Conservation (phyloP, 164 flowering plant genomes). For the Tetrastigma voinierianum region DNA sequence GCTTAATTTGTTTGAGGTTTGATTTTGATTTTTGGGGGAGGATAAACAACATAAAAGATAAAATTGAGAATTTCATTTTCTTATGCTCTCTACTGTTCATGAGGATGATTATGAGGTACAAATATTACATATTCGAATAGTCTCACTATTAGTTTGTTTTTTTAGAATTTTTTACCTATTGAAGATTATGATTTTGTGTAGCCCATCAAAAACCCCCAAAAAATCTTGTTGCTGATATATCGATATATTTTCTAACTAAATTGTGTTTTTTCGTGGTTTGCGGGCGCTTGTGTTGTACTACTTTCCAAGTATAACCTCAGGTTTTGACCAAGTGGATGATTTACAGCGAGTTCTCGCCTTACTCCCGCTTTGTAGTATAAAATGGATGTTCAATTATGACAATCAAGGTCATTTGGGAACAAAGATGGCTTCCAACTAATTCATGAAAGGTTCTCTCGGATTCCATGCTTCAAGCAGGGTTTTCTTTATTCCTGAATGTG, state of each 20-base stretch:
- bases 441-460: constrained; percentile 76
- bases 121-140: too few relatives aligned
- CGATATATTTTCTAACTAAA: not conserved
- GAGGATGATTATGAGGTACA: too few relatives aligned
- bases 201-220: too few relatives aligned
- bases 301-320: constrained; percentile 73
- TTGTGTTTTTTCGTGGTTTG: constrained; percentile 64
- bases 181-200: too few relatives aligned
- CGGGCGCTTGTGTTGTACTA: constrained; percentile 93
- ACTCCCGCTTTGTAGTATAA: constrained; percentile 77
- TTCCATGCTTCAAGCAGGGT: constrained; percentile 97
- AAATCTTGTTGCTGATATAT: not conserved
- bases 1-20: too few relatives aligned
- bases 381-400: constrained; percentile 84
- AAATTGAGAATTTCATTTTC: too few relatives aligned
- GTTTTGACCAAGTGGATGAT: constrained; percentile 56
- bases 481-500: constrained; percentile 94
- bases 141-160: too few relatives aligned
- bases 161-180: not conserved
- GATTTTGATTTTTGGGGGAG: too few relatives aligned
- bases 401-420: constrained; percentile 86
- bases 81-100: too few relatives aligned
- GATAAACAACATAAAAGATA: too few relatives aligned
- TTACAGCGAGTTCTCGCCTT: constrained; percentile 75
- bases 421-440: constrained; percentile 79